Evolutionary conservation across 139 green algal genomes (phyloP).

Genomic region (Closterium sp.): DNA sequence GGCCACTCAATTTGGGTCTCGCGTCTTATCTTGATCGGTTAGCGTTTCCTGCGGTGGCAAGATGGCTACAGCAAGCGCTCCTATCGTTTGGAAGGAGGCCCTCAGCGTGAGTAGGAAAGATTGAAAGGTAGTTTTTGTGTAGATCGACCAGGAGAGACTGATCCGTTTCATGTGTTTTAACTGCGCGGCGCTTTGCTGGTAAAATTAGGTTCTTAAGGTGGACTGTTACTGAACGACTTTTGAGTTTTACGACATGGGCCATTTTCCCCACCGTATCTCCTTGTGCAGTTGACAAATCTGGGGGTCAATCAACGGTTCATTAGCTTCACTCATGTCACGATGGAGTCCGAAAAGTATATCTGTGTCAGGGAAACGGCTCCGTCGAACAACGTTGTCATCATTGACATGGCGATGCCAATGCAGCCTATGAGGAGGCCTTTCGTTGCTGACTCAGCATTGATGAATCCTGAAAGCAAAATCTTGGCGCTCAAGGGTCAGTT

Average conservation of each 20-base stretch:
- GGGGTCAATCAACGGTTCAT: constrained; percentile 88
- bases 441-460: constrained; percentile 92
- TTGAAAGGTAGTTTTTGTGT: not conserved
- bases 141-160: not conserved
- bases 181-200: not conserved
- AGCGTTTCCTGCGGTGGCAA: not conserved
- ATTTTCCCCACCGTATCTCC: not conserved
- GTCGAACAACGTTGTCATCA: constrained; percentile 80
- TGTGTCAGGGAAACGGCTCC: constrained; percentile 87
- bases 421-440: constrained; percentile 85
- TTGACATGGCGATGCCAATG: constrained; percentile 80
- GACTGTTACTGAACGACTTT: not conserved
- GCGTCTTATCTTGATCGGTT: not conserved
- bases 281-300: constrained; percentile 78
- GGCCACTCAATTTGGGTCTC: not conserved
- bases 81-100: constrained; percentile 54
- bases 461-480: constrained; percentile 89
- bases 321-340: constrained; percentile 95
- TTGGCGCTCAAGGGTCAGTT: constrained; percentile 86
- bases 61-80: constrained; percentile 51
- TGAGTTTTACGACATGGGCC: not conserved
- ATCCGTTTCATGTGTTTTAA: not conserved
- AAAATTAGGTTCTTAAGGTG: too few relatives aligned
- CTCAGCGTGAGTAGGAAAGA: constrained; percentile 33
- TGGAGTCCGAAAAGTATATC: constrained; percentile 97